phyloP scores from a whole-genome alignment of 2,329 filamentous ascomycete species.

The Onygenales sp. region DNA sequence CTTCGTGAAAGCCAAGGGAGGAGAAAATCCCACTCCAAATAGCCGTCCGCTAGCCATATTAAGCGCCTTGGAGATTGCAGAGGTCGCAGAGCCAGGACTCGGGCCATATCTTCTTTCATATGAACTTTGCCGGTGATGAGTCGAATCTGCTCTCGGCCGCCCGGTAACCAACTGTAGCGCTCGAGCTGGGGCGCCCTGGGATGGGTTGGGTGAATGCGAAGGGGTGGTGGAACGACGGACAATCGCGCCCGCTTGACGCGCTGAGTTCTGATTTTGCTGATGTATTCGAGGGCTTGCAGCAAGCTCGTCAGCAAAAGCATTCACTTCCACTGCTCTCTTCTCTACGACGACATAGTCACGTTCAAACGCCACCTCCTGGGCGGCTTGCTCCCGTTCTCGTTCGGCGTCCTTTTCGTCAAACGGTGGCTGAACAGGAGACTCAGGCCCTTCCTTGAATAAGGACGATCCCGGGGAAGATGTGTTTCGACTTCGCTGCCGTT shows the following conservation, averaged over 20 bases:
- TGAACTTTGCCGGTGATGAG: constrained; percentile 65
- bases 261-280: constrained; percentile 33
- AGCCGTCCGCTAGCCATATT: constrained; percentile 71
- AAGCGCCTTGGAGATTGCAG: constrained; percentile 87
- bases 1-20: constrained; percentile 36
- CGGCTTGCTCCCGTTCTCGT: constrained; percentile 53
- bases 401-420: constrained; percentile 27
- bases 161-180: constrained; percentile 66
- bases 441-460: constrained; percentile 36
- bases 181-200: constrained; percentile 46
- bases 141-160: constrained; percentile 48
- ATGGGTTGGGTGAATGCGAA: constrained; percentile 59
- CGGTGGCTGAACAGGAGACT: constrained; percentile 20
- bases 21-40: constrained; percentile 42
- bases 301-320: constrained; percentile 91
- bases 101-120: constrained; percentile 72
- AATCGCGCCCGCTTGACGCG: constrained; percentile 53
- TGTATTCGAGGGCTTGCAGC: constrained; percentile 67
- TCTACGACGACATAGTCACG: constrained; percentile 94
- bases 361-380: constrained; percentile 81
- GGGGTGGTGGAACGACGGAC: constrained; percentile 71
- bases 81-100: constrained; percentile 68
- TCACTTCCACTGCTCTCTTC: constrained; percentile 90
- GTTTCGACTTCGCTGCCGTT: constrained; percentile 52
- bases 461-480: constrained; percentile 35